Percentiles rank a stretch among this genome's conserved stretches.
Conservation (phyloP, 2,329 filamentous ascomycete genomes). For the Alternaria postmessia region DNA sequence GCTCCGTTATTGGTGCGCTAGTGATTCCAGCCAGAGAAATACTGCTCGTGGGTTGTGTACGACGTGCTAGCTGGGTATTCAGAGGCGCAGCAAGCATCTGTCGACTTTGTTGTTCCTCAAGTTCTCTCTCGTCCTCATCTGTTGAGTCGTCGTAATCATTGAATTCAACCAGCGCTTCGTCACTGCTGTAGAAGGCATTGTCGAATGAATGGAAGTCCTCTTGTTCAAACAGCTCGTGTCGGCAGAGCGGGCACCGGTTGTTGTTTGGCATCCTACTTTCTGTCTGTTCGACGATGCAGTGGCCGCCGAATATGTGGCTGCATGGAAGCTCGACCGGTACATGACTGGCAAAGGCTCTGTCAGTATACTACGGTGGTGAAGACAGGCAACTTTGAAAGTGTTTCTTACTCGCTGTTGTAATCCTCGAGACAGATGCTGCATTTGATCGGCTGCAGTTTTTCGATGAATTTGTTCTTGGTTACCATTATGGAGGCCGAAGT, state of each 20-base stretch:
- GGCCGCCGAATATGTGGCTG: conserved; percentile 6
- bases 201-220: not conserved
- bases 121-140: not conserved
- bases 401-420: conserved; percentile 2
- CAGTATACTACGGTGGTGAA: not conserved
- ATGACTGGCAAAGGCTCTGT: not conserved
- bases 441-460: conserved; percentile 3
- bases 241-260: conserved; percentile 2
- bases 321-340: conserved; percentile 4
- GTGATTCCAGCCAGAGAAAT: not conserved
- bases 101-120: not conserved
- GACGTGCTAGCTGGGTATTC: not conserved
- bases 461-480: conserved; percentile 9
- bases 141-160: not conserved
- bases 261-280: not conserved
- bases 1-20: not conserved
- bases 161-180: not conserved
- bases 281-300: conserved; percentile 6
- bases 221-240: conserved; percentile 1
- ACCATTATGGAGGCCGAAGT: not conserved
- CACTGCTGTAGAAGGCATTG: not conserved
- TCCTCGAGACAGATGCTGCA: conserved; percentile 8
- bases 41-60: not conserved
- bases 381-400: not conserved
- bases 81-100: not conserved